Base-by-base conservation (phyloP, 176 grass and related monocot genomes). In the Avena atlantica region DNA sequence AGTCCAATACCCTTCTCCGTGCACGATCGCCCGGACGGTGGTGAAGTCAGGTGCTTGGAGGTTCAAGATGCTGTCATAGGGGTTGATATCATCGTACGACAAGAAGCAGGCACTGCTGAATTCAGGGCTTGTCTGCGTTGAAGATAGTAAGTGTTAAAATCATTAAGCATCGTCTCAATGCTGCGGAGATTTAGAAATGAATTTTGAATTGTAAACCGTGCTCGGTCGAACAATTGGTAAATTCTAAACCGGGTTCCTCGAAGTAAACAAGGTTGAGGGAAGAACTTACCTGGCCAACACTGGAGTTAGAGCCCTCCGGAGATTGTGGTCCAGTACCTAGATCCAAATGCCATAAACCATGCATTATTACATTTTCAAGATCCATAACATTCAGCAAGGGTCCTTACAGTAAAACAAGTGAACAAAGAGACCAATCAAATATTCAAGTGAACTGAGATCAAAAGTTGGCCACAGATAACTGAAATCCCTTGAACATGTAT, bases 241-340 rank as follows among this genome's bases (percentile, higher is more conserved):
- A 48, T 9, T 20, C n/a, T 42, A 42, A 42, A 42, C 40, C 40
- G 40, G 40, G 4, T 78, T 47, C 79, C 72, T 82, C 61, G 45
- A 57, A 74, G 75, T 65, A 82, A 77, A 86, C 24, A 78, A 79
- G 20, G 12, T 48, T 9, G 9, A 48, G 45, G 7, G 67, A 52
- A 66, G 64, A 84, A 61, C 88, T 70, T 81, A 95, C 93, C 86
- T 89, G 88, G 61, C 63, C 84, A 83, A 82, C 70, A 59, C 71
- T 79, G 64, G 87, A 48, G 78, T 56, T 76, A 60, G 75, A 84
- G 49, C 51, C 20, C 79, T 89, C 59, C 21, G 59, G 78, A 84
- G 58, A 42, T 61, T 92, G 83, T 42, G 88, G 24, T 61, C 24
- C 79, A 58, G 80, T 78, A 66, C 47, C 85, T 84, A 66, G 61